Evolutionary conservation across 768 basidiomycete species (phyloP).

Genomic region (Termitomyces heimii): DNA sequence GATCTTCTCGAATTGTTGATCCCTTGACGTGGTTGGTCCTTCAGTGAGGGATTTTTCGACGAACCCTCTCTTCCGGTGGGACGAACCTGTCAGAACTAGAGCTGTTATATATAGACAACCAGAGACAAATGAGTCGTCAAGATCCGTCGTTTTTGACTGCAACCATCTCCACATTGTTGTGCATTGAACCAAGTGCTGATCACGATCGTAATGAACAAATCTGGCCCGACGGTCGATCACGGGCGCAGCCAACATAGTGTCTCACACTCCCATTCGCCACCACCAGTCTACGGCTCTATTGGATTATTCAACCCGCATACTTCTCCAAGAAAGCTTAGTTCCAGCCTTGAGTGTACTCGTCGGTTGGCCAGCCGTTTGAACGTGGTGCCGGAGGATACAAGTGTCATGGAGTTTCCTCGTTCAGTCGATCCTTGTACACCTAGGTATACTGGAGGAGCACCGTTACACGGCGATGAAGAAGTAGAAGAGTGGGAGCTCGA

Average conservation of each 20-base stretch:
- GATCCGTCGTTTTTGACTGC: background rate
- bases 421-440: background rate
- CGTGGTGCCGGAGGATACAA: constrained; percentile 11
- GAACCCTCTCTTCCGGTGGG: background rate
- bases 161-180: background rate
- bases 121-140: background rate
- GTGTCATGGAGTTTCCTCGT: constrained; percentile 9
- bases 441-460: constrained; percentile 11
- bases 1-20: background rate
- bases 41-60: background rate
- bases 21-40: background rate
- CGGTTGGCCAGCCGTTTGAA: background rate
- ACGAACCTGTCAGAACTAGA: background rate
- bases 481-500: constrained; percentile 27
- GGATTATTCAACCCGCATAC: too few relatives aligned
- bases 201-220: background rate
- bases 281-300: background rate
- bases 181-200: too few relatives aligned
- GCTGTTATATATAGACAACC: background rate
- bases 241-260: background rate
- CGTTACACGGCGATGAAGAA: constrained; percentile 22
- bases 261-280: background rate
- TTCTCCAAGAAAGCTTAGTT: background rate
- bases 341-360: background rate
- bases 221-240: background rate